phyloP scores from a whole-genome alignment of 1,284 basidiomycete species.

The Cystobasidium sp. region DNA sequence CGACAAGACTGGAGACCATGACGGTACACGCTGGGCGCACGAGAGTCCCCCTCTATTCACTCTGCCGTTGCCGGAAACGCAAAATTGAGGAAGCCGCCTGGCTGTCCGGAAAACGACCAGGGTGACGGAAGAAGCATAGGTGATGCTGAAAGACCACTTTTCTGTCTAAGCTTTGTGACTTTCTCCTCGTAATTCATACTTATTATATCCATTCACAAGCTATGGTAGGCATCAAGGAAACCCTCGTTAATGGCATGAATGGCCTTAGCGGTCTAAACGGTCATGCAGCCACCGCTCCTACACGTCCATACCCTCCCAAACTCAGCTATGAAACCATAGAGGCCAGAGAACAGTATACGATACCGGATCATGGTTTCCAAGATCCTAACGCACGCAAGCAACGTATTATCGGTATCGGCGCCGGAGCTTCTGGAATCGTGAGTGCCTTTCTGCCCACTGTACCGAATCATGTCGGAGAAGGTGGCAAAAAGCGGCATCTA shows the following conservation, averaged over 20 bases:
- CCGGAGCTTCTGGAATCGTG: conserved; percentile 38
- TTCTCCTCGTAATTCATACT: neutral
- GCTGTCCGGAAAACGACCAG: neutral
- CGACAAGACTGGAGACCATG: too few species aligned
- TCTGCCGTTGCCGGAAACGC: too few species aligned
- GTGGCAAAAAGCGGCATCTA: neutral
- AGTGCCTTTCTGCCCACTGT: neutral
- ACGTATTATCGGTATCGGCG: conserved; percentile 36
- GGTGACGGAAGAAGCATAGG: neutral
- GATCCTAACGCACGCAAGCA: conserved; percentile 34
- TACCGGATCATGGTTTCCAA: conserved; percentile 37
- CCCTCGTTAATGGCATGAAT: conserved; percentile 7
- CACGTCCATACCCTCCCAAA: conserved; percentile 18
- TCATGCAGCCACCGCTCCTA: neutral
- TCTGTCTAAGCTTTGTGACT: neutral
- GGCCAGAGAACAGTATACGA: conserved; percentile 27
- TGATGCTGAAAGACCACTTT: neutral
- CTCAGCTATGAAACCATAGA: conserved; percentile 27
- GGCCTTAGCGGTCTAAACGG: neutral
- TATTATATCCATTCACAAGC: neutral
- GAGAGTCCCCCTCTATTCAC: too few species aligned
- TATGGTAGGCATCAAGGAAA: conserved; percentile 20
- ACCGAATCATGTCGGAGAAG: neutral
- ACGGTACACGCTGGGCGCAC: too few species aligned
- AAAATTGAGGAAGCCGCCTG: neutral